These are phyloP conservation scores for Cyclotella kingstonii DNA, from an alignment of 108 stramenopile species.

Conservation along the genomic window DNA sequence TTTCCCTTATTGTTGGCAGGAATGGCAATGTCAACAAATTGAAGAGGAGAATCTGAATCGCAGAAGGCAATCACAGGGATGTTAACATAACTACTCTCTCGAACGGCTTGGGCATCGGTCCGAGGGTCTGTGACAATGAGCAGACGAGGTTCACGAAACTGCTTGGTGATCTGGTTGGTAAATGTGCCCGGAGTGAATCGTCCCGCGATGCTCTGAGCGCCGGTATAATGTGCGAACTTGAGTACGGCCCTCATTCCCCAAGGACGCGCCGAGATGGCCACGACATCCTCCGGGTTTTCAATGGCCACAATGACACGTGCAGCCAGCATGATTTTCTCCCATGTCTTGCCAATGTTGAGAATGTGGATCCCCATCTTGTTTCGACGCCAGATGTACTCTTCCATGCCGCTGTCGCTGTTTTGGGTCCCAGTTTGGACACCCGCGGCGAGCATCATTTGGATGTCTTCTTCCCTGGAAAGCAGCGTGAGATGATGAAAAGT, in stretches of 20 bases:
- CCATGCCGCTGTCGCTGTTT: conserved; percentile 96
- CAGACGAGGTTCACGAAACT: conserved; percentile 99
- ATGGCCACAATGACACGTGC: conserved; percentile 99
- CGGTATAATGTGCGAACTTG: conserved; percentile 99
- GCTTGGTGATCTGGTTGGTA: conserved; percentile 99
- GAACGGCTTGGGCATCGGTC: conserved; percentile 95
- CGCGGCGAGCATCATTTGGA: conserved; percentile 99
- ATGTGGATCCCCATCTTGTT: conserved; percentile 98
- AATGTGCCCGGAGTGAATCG: conserved; percentile 99
- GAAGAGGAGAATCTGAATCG: conserved; percentile 98
- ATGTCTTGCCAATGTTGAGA: conserved; percentile 99
- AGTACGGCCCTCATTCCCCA: conserved; percentile 99
- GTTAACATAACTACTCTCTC: conserved; percentile 97
- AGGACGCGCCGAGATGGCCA: conserved; percentile 99
- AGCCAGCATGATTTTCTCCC: conserved; percentile 99
- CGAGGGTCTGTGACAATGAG: conserved; percentile 99
- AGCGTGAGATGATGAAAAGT: conserved; percentile 29
- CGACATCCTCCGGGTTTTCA: conserved; percentile 99
- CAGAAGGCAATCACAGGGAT: conserved; percentile 99
- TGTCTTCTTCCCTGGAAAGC: conserved; percentile 98
- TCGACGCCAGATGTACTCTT: conserved; percentile 99
- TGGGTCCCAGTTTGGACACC: conserved; percentile 99
- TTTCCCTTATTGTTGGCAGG: conserved; percentile 99
- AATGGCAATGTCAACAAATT: conserved; percentile 99
- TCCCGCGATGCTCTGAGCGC: conserved; percentile 95